A percentile compares a stretch with the other conserved stretches of the same genome.
These are phyloP conservation scores for Prunus armeniaca DNA, from an alignment of 306 rosid genomes.

Conservation along the genomic window DNA sequence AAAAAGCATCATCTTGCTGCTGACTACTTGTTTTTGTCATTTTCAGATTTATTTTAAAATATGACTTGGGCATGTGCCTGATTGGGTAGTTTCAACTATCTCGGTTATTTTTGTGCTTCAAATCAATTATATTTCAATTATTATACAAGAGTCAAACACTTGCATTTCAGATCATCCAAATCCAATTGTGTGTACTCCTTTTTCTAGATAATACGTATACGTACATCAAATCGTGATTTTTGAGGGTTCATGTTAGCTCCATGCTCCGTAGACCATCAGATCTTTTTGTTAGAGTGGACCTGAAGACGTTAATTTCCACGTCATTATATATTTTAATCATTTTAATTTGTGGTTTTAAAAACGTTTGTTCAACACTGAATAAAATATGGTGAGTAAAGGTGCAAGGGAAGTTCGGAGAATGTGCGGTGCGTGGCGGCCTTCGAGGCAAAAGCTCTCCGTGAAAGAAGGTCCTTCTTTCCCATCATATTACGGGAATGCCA, in stretches of 20 bases:
- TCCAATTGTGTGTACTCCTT: background rate
- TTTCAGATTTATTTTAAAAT: background rate
- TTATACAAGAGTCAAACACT: background rate
- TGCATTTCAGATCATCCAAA: background rate
- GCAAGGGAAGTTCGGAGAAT: conserved; percentile 13
- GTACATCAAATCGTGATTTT: background rate
- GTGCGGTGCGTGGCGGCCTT: conserved; percentile 7
- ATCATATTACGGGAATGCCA: conserved; percentile 15
- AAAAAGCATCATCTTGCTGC: background rate
- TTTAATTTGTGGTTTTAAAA: background rate
- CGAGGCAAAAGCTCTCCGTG: background rate
- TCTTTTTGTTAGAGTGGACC: background rate
- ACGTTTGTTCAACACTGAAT: background rate
- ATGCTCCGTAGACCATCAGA: conserved; percentile 1
- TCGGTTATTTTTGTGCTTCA: background rate
- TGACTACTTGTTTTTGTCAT: background rate
- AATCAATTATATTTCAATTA: no score
- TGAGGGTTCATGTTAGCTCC: background rate
- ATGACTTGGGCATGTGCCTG: background rate
- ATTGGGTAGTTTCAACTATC: background rate
- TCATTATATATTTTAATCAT: background rate
- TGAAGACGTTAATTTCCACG: background rate
- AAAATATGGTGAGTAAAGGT: background rate
- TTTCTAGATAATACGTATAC: background rate
- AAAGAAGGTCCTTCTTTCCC: background rate